Evolutionary conservation across 192 early-diverging fungal species (phyloP).

Genomic region (Allomyces macrogynus): DNA sequence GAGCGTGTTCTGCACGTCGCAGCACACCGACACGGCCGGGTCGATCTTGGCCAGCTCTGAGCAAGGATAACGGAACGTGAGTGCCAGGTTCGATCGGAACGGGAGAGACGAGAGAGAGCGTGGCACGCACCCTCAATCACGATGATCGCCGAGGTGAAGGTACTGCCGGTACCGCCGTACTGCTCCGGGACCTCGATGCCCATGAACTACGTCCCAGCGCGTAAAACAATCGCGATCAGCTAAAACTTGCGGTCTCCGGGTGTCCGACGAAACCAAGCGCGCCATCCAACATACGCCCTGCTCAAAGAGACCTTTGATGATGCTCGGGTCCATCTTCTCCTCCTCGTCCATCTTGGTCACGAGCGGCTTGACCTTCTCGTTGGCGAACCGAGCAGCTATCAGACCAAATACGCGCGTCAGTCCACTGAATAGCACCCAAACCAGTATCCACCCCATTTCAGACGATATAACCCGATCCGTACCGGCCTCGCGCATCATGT

Average conservation of each 20-base stretch:
- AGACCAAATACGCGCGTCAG: background rate
- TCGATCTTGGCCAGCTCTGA: constrained; percentile 86
- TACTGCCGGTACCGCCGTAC: constrained; percentile 58
- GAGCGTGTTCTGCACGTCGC: constrained; percentile 95
- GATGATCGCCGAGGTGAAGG: constrained; percentile 64
- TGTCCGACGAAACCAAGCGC: background rate
- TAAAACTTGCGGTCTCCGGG: background rate
- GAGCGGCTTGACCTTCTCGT: constrained; percentile 62
- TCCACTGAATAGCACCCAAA: background rate
- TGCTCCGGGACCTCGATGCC: constrained; percentile 70
- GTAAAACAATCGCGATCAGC: constrained; percentile 4
- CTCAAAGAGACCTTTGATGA: constrained; percentile 73
- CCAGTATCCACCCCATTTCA: background rate
- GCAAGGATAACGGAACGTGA: background rate
- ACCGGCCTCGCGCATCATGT: constrained; percentile 63
- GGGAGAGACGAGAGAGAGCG: background rate
- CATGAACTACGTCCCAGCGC: constrained; percentile 46
- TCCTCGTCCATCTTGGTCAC: constrained; percentile 79
- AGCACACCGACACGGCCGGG: constrained; percentile 70
- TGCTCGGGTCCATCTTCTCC: constrained; percentile 54
- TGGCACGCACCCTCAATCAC: constrained; percentile 49
- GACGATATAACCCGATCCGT: background rate
- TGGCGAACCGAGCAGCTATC: constrained; percentile 62
- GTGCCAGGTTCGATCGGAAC: background rate
- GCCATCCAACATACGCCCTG: constrained; percentile 48